Evolutionary conservation across 805 yeast species (phyloP).

Genomic region (Candida cerambycidarum): DNA sequence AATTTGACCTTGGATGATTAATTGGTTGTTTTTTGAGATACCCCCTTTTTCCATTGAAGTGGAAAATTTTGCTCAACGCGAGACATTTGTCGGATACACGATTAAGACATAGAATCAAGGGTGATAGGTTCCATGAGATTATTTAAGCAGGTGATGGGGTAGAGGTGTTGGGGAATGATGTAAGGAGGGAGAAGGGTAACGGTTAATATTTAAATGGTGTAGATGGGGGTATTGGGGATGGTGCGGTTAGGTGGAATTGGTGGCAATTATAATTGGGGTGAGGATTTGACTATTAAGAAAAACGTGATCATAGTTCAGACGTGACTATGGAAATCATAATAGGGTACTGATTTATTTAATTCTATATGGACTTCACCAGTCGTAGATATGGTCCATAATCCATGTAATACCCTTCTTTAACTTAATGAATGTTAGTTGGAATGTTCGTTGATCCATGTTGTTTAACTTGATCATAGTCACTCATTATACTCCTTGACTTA

Average conservation of each 20-base stretch:
- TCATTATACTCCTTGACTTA: constrained; percentile 17
- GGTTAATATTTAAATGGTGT: too few relatives aligned
- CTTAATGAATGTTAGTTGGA: constrained; percentile 5
- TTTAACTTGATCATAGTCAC: constrained; percentile 14
- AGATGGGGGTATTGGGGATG: too few relatives aligned
- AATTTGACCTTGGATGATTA: constrained; percentile 5
- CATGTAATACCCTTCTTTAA: constrained; percentile 33
- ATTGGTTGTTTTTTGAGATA: constrained; percentile 8
- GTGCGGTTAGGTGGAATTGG: too few relatives aligned
- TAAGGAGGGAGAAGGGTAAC: too few relatives aligned
- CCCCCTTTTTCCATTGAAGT: constrained; percentile 6
- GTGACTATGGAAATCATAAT: constrained; percentile 47
- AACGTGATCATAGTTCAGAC: too few relatives aligned
- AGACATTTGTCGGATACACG: constrained; percentile 6
- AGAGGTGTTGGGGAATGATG: too few relatives aligned
- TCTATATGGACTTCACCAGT: constrained; percentile 50
- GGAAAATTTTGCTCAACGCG: constrained; percentile 8
- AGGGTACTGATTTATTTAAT: constrained; percentile 52
- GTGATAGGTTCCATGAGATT: background rate
- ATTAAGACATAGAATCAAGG: background rate
- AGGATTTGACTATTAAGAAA: too few relatives aligned
- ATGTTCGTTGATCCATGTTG: constrained; percentile 4
- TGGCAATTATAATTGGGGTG: too few relatives aligned
- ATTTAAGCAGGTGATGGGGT: too few relatives aligned
- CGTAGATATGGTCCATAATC: constrained; percentile 51